Conservation (phyloP, 371 early-diverging fungal genomes). For the Mortierella sp. region DNA sequence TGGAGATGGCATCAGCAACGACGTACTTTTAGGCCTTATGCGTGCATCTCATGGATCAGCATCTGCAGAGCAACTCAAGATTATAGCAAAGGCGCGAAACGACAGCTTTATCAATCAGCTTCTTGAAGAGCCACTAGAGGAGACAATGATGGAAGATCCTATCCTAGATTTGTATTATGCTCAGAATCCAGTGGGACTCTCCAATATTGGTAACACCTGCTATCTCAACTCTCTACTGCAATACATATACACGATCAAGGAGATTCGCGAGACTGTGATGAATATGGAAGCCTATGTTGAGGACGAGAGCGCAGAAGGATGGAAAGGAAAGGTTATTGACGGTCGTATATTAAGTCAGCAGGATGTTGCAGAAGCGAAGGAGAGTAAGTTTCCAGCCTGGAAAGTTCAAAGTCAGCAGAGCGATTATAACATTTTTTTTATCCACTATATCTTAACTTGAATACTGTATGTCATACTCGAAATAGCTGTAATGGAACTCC, state of each 20-base stretch:
- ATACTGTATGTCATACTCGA: neutral
- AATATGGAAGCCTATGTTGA: conserved; percentile 64
- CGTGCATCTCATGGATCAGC: conserved; percentile 57
- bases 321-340: conserved; percentile 66
- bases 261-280: conserved; percentile 73
- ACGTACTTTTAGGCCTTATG: conserved; percentile 51
- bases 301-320: conserved; percentile 61
- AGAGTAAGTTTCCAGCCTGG: conserved; percentile 51
- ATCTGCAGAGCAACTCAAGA: conserved; percentile 30
- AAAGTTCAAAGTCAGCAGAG: neutral
- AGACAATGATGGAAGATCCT: conserved; percentile 14
- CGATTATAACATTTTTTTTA: neutral
- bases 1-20: conserved; percentile 38
- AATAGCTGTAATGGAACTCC: conserved; percentile 57
- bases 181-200: conserved; percentile 77
- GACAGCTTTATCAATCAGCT: conserved; percentile 29
- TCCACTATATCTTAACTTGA: neutral
- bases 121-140: conserved; percentile 13
- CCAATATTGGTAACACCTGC: conserved; percentile 94
- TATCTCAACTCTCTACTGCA: conserved; percentile 89
- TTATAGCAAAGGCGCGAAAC: conserved; percentile 25
- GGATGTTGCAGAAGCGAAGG: conserved; percentile 65
- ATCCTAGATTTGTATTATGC: conserved; percentile 32
- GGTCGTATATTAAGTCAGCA: conserved; percentile 70
- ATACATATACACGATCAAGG: conserved; percentile 80